Evolutionary conservation across 2,329 filamentous ascomycete species (phyloP), one percentile per base, ranked within the genome.

Genomic region (Ascosphaera pollenicola): DNA sequence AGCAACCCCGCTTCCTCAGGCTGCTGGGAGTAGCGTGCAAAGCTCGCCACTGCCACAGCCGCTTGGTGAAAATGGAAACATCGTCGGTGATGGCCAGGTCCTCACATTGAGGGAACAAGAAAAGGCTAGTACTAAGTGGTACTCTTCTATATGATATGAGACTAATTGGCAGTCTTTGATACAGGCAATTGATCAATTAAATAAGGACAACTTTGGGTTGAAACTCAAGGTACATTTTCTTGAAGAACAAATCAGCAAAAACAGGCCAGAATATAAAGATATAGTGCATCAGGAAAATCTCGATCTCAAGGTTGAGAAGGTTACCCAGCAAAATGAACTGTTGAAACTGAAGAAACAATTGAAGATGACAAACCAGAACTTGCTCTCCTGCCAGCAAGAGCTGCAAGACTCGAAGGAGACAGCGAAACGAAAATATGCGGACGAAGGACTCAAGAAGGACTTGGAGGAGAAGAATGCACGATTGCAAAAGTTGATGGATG

Each of bases 161-260:
- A 8, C 21, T 16, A 15, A 10, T 8, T 2, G 8, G 21, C 21
- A 8, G 11, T 31, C 19, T 10, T 28, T 13, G 18, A 35, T 16
- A 16, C 44, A 72, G 66, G 72, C 73, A 47, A 87, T 98, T 48
- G 82, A 94, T 60, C 81, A 81, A 52, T 87, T 98, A 49, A 84
- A 94, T 54, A 98, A 98, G 63, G 89, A 95, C 53, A 98, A 98
- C 53, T 98, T 95, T 54, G 83, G 83, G 17, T 66, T 98, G 40
- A 95, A 95, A 58, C 69, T 95, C 48, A 94, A 93, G 58, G 93
- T 95, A 39, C 84, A 95, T 57, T 98, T 92, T 55, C 68, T 98
- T 41, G 84, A 98, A 55, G 83, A 95, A 48, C 81, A 82, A 11
- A 61, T 98, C 38, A 73, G 77, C 39, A 93, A 91, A 55, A 73